Conservation (phyloP, 2,329 filamentous ascomycete genomes). For the Fusarium sp. region DNA sequence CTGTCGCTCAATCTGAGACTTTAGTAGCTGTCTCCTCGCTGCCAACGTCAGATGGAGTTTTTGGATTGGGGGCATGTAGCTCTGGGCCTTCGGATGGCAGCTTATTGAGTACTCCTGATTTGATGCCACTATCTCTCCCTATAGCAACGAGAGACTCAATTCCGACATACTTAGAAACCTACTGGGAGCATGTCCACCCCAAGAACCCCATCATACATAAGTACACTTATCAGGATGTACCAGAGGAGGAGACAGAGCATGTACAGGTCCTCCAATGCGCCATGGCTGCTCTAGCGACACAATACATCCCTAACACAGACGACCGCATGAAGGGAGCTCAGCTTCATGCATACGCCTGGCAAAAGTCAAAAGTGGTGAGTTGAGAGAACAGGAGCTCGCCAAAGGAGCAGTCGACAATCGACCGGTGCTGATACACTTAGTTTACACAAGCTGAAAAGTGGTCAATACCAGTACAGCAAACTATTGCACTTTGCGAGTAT, state of each 20-base stretch:
- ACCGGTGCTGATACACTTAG: constrained; percentile 48
- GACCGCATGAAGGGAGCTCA: constrained; percentile 61
- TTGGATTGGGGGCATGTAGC: constrained; percentile 51
- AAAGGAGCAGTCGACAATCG: neutral
- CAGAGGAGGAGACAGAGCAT: constrained; percentile 47
- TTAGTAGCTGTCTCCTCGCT: constrained; percentile 58
- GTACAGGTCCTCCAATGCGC: constrained; percentile 60
- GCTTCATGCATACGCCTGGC: constrained; percentile 63
- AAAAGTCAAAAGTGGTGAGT: constrained; percentile 63
- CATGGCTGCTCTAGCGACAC: constrained; percentile 68
- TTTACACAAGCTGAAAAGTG: constrained; percentile 54
- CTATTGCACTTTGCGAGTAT: constrained; percentile 65
- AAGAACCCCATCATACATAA: constrained; percentile 63
- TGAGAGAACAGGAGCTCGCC: constrained; percentile 1
- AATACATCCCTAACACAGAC: constrained; percentile 59
- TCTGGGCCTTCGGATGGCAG: constrained; percentile 56
- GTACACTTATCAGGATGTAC: constrained; percentile 54
- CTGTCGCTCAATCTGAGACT: constrained; percentile 60
- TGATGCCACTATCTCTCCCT: constrained; percentile 50
- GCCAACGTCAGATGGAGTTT: constrained; percentile 48
- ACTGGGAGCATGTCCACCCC: constrained; percentile 63
- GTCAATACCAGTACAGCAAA: constrained; percentile 63
- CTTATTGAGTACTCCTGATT: constrained; percentile 45
- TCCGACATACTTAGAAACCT: constrained; percentile 62
- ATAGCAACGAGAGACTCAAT: constrained; percentile 55